phyloP scores from a whole-genome alignment of 768 basidiomycete genomes.

The Gloeostereum incarnatum region DNA sequence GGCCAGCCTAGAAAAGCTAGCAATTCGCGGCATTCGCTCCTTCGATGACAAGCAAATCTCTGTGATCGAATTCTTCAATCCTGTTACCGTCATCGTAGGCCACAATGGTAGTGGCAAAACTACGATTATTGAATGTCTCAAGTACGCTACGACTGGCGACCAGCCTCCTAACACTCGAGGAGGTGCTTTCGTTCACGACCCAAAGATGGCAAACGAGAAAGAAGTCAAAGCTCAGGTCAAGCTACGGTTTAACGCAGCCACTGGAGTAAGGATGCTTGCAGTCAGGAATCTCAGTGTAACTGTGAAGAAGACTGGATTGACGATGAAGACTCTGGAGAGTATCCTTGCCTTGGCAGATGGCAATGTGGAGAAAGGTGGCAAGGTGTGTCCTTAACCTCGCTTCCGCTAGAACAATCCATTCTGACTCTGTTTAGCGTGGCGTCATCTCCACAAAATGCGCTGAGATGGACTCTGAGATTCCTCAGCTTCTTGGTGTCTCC shows the following conservation, averaged over 20 bases:
- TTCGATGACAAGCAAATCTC: conserved; percentile 94
- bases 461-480: conserved; percentile 93
- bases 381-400: not conserved
- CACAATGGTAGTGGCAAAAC: conserved; percentile 99
- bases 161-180: conserved; percentile 96
- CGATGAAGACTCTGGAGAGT: conserved; percentile 97
- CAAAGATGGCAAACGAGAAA: conserved; percentile 98
- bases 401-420: not conserved
- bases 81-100: conserved; percentile 97
- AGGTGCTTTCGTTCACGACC: conserved; percentile 98
- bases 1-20: conserved; percentile 87
- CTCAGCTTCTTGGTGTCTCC: conserved; percentile 87
- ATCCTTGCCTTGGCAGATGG: conserved; percentile 69
- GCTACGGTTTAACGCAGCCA: conserved; percentile 84
- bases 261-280: conserved; percentile 84
- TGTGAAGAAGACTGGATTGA: conserved; percentile 85
- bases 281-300: conserved; percentile 88
- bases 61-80: conserved; percentile 94
- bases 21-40: conserved; percentile 88
- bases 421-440: conserved; percentile 43
- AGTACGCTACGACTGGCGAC: conserved; percentile 97
- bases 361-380: conserved; percentile 63
- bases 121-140: conserved; percentile 98
- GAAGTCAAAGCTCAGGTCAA: conserved; percentile 99
- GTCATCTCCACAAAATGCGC: conserved; percentile 97